A percentile compares a stretch with the other conserved stretches of the same genome.
These are phyloP conservation scores for Punica granatum DNA, from an alignment of 345 rosid species.

Conservation along the genomic window DNA sequence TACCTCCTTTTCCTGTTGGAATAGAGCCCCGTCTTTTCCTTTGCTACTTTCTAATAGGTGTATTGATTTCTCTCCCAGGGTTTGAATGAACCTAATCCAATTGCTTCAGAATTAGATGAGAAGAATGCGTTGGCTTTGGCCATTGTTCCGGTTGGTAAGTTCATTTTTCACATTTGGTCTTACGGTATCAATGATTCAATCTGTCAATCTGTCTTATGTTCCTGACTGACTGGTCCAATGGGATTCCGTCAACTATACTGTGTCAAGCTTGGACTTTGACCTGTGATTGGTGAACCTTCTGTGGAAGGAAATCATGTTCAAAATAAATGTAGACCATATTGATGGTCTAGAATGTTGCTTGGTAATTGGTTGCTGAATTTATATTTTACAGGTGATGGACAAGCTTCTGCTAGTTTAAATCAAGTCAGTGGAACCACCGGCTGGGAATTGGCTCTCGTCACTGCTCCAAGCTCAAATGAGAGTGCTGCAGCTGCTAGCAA, in stretches of 20 bases:
- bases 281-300: not conserved
- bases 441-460: constrained; percentile 94
- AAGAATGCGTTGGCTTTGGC: constrained; percentile 93
- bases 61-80: constrained; percentile 28
- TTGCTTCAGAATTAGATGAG: constrained; percentile 63
- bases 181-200: too few relatives aligned
- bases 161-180: not conserved
- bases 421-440: constrained; percentile 52
- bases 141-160: constrained; percentile 78
- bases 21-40: not conserved
- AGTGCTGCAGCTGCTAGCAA: constrained; percentile 58
- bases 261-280: not conserved
- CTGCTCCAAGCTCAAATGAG: constrained; percentile 85
- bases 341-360: not conserved
- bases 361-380: constrained; percentile 1
- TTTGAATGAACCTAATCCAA: constrained; percentile 68
- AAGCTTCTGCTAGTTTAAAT: constrained; percentile 28
- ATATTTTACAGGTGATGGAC: constrained; percentile 54
- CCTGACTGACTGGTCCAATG: not conserved
- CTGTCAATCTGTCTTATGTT: constrained; percentile 1
- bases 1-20: not conserved
- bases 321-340: not conserved
- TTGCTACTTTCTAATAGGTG: not conserved
- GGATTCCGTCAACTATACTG: not conserved
- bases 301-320: not conserved